Evolutionary conservation across 495 filamentous ascomycete species (phyloP).

Genomic region (Hyaloscypha bicolor): DNA sequence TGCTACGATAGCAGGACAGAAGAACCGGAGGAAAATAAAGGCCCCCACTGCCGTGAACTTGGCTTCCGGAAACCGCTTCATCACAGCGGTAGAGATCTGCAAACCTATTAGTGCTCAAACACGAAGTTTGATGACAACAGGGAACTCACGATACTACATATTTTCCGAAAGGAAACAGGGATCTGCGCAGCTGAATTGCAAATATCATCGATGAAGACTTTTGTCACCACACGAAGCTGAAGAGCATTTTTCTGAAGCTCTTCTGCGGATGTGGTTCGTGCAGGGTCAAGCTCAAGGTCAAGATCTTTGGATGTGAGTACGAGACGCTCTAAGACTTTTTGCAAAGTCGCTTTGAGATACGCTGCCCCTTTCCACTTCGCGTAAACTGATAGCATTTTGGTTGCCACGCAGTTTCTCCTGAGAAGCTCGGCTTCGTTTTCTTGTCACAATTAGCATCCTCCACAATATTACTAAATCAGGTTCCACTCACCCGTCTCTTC

Average conservation of each 20-base stretch:
- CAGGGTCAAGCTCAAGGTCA: slow-evolving; percentile 66
- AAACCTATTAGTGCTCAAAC: background rate
- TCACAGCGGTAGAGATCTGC: slow-evolving; percentile 58
- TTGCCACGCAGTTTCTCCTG: slow-evolving; percentile 64
- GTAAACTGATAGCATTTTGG: slow-evolving; percentile 69
- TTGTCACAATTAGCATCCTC: slow-evolving; percentile 16
- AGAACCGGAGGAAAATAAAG: slow-evolving; percentile 70
- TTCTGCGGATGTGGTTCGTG: slow-evolving; percentile 54
- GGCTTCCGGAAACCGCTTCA: slow-evolving; percentile 62
- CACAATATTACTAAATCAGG: background rate
- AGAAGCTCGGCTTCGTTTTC: slow-evolving; percentile 67
- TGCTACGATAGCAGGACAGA: slow-evolving; percentile 69
- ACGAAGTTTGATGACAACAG: background rate
- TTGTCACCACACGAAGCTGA: slow-evolving; percentile 60
- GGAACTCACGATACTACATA: slow-evolving; percentile 59
- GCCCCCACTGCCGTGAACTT: slow-evolving; percentile 71
- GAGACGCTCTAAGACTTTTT: slow-evolving; percentile 61
- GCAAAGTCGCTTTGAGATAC: slow-evolving; percentile 64
- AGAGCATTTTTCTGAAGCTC: slow-evolving; percentile 62
- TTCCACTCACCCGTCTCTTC: slow-evolving; percentile 54
- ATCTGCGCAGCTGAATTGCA: slow-evolving; percentile 58
- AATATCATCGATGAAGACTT: slow-evolving; percentile 69
- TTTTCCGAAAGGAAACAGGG: slow-evolving; percentile 63
- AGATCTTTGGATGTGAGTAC: slow-evolving; percentile 62
- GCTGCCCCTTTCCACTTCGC: slow-evolving; percentile 66